A percentile compares a stretch with the other conserved stretches of the same genome.
phyloP scores from a whole-genome alignment of 352 stramenopile species.

The Phytopythium kandeliae region DNA sequence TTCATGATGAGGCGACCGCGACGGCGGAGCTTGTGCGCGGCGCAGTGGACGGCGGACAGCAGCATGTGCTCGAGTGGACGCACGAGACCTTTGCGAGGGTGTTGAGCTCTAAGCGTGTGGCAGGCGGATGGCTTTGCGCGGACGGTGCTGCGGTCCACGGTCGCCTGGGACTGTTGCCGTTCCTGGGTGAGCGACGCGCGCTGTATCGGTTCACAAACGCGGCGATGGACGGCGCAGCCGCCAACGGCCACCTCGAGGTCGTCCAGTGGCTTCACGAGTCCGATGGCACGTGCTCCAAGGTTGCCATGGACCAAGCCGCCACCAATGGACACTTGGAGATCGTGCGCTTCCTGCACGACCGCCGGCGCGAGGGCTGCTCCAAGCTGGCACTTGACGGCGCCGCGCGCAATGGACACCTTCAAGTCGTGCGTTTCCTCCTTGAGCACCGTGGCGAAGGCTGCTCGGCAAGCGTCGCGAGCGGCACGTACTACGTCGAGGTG shows the following conservation, averaged over 20 bases:
- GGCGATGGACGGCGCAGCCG: not conserved
- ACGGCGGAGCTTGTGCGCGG: not conserved
- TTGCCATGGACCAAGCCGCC: slow-evolving; percentile 24
- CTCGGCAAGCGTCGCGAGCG: slow-evolving; percentile 14
- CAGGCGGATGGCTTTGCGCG: slow-evolving; percentile 2
- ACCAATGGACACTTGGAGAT: slow-evolving; percentile 15
- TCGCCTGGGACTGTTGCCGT: slow-evolving; percentile 3
- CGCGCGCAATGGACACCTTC: slow-evolving; percentile 21
- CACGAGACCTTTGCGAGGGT: not conserved
- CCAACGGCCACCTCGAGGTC: slow-evolving; percentile 5
- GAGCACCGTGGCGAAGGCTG: slow-evolving; percentile 31
- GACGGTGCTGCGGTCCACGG: not conserved
- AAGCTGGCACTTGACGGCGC: slow-evolving; percentile 32
- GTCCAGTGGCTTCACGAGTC: slow-evolving; percentile 13
- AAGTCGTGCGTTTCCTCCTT: slow-evolving; percentile 29
- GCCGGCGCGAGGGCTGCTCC: slow-evolving; percentile 34
- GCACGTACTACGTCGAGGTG: slow-evolving; percentile 18
- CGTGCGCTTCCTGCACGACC: slow-evolving; percentile 26
- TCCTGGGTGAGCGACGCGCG: slow-evolving; percentile 6
- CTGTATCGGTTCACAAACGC: not conserved
- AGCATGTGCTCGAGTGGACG: slow-evolving; percentile 1
- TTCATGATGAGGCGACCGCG: slow-evolving; percentile 1
- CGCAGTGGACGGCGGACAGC: not conserved
- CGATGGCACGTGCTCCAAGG: slow-evolving; percentile 7
- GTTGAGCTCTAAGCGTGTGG: slow-evolving; percentile 3